Conservation (phyloP, 768 basidiomycete genomes). For the Suillus plorans region DNA sequence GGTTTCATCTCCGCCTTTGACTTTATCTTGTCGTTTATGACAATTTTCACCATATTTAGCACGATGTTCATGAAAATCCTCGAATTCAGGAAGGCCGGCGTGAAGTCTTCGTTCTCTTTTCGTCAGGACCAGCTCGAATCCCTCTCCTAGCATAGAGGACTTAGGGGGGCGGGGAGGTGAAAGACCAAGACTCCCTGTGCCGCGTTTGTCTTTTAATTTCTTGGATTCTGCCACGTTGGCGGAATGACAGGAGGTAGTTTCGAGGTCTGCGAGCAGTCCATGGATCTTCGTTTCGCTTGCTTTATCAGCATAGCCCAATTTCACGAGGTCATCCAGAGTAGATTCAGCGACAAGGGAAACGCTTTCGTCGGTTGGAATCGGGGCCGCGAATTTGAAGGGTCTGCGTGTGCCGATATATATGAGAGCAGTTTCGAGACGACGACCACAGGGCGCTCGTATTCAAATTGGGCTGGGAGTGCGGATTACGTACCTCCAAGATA, state of each 20-base stretch:
- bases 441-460: not conserved
- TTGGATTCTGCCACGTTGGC: not conserved
- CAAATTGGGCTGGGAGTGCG: not conserved
- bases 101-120: slow-evolving; percentile 22
- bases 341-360: slow-evolving; percentile 19
- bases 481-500: slow-evolving; percentile 64
- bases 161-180: slow-evolving; percentile 18
- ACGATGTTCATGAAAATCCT: not conserved
- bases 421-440: slow-evolving; percentile 2
- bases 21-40: not conserved
- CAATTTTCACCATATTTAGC: not conserved
- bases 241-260: not conserved
- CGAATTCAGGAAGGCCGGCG: slow-evolving; percentile 10
- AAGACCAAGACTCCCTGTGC: slow-evolving; percentile 24
- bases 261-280: not conserved
- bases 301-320: slow-evolving; percentile 5
- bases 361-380: slow-evolving; percentile 33
- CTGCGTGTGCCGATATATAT: slow-evolving; percentile 23
- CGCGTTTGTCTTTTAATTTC: slow-evolving; percentile 13
- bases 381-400: slow-evolving; percentile 46
- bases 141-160: not conserved
- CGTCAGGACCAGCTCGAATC: slow-evolving; percentile 25
- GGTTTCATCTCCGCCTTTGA: not conserved
- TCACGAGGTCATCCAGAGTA: slow-evolving; percentile 14
- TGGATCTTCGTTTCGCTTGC: not conserved